Percentiles rank a stretch among this genome's conserved stretches.
phyloP scores from a whole-genome alignment of 176 grass and related monocot genomes.

The Aegilops umbellulata region DNA sequence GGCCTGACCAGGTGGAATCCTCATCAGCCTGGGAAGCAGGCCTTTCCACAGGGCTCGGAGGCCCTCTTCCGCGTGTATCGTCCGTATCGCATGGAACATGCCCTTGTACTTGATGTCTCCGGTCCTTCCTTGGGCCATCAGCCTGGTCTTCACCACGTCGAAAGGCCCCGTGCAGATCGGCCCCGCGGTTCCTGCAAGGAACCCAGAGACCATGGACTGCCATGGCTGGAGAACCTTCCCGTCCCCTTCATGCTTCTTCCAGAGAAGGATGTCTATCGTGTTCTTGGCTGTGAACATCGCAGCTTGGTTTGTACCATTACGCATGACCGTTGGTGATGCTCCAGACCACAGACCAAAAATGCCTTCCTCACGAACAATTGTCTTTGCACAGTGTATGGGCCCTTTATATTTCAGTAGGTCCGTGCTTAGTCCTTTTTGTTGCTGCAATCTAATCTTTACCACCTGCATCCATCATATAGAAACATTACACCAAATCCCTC shows the following conservation, averaged over 20 bases:
- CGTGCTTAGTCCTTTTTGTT: conserved; percentile 82
- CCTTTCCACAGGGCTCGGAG: conserved; percentile 81
- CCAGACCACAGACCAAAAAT: conserved; percentile 82
- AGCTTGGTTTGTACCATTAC: conserved; percentile 96
- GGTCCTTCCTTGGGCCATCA: conserved; percentile 86
- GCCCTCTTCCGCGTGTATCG: conserved; percentile 82
- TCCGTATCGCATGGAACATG: conserved; percentile 76
- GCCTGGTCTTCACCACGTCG: conserved; percentile 88
- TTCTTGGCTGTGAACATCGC: conserved; percentile 99
- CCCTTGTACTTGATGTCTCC: conserved; percentile 77
- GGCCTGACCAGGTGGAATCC: conserved; percentile 98
- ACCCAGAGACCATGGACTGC: conserved; percentile 97
- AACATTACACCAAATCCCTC: neutral
- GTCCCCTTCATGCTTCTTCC: conserved; percentile 95
- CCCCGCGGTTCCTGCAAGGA: conserved; percentile 91
- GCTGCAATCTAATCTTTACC: conserved; percentile 87
- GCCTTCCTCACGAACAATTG: conserved; percentile 79
- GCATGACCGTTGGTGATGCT: conserved; percentile 87
- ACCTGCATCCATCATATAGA: conserved; percentile 42
- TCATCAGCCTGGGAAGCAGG: conserved; percentile 94
- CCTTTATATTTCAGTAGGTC: conserved; percentile 85
- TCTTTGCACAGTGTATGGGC: conserved; percentile 77
- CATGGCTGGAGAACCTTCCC: conserved; percentile 80
- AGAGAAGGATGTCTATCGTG: conserved; percentile 74
- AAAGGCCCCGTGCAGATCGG: conserved; percentile 91